Evolutionary conservation across 192 early-diverging fungal genomes (phyloP), one percentile per base, ranked within the genome.

Genomic region (Spizellomyces punctatus): DNA sequence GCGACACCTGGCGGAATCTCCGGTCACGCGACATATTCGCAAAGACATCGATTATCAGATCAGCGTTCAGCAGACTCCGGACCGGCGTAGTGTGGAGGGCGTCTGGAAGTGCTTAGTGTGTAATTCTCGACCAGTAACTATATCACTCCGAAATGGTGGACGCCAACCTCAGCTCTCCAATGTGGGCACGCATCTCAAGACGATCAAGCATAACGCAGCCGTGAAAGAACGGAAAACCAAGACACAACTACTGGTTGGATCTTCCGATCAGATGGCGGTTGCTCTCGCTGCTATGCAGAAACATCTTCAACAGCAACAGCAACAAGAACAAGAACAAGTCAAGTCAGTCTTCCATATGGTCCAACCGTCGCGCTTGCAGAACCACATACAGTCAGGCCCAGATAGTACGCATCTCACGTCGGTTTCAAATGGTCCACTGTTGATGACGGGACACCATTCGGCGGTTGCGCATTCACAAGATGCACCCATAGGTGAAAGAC

Each of bases 101-200:
- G 46, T 75, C 47, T 75, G 73, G 73, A 67, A 69, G 60, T 75
- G 73, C 58, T 54, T 75, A 10, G 46, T 69, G 6, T 75, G 73
- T 48, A 67, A 27, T 41, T 69, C 66, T 5, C 73, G 73, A 9
- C 73, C 73, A 10, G 67, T 75, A 7, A 69, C 66, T 8, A 75
- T 75, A 52, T 58, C 66, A 12, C 59, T 75, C 41, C 66, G 73
- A 49, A 75, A 75, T 42, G 57, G 59, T 12, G 73, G 73, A 8
- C 64, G 73, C 27, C 73, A 75, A 54, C 73, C 73, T 36, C 73
- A 75, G 58, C 73, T 75, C 8, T 63, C 59, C 21, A 75, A 75
- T 63, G 73, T 75, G 8, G 49, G 73, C 48, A 75, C 73, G 19
- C 73, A 75, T 44, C 50, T 75, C 10, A 75, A 75, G 61, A 75